Evolutionary conservation across 352 stramenopile species (phyloP).

Genomic region (Globisporangium parvum): DNA sequence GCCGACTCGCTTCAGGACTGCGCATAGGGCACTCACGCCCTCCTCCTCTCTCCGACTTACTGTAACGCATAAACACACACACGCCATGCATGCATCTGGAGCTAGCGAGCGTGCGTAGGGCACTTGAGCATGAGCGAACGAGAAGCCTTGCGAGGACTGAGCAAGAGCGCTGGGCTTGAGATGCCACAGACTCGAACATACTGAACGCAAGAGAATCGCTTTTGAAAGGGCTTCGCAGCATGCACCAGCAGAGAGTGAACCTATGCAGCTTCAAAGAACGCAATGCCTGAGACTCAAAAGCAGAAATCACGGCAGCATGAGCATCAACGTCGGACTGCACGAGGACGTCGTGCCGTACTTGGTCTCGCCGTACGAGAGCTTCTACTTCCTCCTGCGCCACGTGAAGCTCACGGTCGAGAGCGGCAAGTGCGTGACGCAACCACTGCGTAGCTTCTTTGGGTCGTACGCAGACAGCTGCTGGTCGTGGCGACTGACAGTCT

Average conservation of each 20-base stretch:
- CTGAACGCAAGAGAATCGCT: no score
- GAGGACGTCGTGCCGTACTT: slow-evolving; percentile 54
- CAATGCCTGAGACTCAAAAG: not conserved
- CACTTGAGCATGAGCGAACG: no score
- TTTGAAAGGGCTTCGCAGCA: no score
- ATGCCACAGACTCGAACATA: no score
- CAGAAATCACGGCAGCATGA: slow-evolving; percentile 30
- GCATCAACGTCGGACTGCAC: slow-evolving; percentile 71
- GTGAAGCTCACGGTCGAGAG: slow-evolving; percentile 74
- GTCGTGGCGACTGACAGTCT: not conserved
- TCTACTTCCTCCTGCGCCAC: slow-evolving; percentile 71
- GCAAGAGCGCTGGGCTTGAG: no score
- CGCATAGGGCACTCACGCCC: not conserved
- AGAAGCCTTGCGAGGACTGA: no score
- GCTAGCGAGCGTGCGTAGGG: no score
- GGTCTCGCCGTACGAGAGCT: slow-evolving; percentile 73
- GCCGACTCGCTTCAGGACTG: not conserved
- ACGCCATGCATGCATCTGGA: not conserved
- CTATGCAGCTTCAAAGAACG: no score
- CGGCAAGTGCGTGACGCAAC: slow-evolving; percentile 45
- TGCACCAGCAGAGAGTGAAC: no score
- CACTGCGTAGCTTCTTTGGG: no score
- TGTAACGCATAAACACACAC: not conserved
- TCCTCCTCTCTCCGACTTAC: not conserved
- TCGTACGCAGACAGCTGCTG: no score